These are phyloP conservation scores for Euphorbia peplus DNA, from an alignment of 345 rosid genomes.

Conservation along the genomic window DNA sequence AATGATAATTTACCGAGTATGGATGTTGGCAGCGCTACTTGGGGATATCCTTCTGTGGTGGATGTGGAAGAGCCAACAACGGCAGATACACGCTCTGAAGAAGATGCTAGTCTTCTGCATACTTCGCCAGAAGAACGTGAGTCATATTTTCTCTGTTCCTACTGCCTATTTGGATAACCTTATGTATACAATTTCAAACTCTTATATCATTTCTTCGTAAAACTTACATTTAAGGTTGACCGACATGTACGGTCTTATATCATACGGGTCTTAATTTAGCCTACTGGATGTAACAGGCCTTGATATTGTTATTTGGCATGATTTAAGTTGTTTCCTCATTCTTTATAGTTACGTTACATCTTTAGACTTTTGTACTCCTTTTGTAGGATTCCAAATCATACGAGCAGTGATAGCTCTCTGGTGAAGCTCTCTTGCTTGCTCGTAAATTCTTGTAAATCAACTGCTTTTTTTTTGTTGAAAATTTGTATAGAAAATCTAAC, in stretches of 20 bases:
- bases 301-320: not conserved
- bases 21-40: conserved; percentile 39
- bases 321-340: not conserved
- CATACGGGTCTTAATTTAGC: not conserved
- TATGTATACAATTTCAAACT: not conserved
- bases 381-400: conserved; percentile 46
- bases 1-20: conserved; percentile 45
- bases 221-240: too few relatives aligned
- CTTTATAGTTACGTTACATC: not conserved
- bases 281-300: not conserved
- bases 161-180: not conserved
- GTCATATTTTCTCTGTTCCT: conserved; percentile 10
- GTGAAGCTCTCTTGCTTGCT: conserved; percentile 26
- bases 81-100: conserved; percentile 29
- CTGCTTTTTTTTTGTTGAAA: conserved; percentile 3
- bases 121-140: conserved; percentile 48
- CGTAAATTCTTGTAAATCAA: not conserved
- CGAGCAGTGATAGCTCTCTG: conserved; percentile 40
- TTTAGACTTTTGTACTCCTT: conserved; percentile 17
- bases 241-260: too few relatives aligned
- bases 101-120: conserved; percentile 28
- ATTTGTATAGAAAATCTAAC: not conserved
- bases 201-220: not conserved
- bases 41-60: conserved; percentile 44
- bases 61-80: conserved; percentile 36